These are phyloP conservation scores for Pholiota conissans DNA, from an alignment of 768 basidiomycete genomes.

Conservation along the genomic window DNA sequence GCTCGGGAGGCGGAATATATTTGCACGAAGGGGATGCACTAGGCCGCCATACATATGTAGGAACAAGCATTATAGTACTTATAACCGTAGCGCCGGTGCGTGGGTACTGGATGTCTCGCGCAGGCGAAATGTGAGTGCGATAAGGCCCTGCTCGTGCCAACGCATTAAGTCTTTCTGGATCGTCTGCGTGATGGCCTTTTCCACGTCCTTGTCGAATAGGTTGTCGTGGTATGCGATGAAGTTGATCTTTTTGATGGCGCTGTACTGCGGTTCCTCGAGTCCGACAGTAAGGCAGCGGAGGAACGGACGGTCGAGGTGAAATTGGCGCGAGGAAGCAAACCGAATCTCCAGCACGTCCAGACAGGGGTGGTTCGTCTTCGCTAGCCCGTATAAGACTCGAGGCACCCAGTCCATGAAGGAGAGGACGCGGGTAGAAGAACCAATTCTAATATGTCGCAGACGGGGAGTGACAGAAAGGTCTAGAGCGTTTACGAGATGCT, in stretches of 20 bases:
- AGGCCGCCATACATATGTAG: no score
- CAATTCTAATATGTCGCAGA: slow-evolving; percentile 24
- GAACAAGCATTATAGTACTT: no score
- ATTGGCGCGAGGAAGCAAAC: slow-evolving; percentile 30
- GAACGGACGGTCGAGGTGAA: slow-evolving; percentile 28
- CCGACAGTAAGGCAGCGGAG: slow-evolving; percentile 21
- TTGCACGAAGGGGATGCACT: not conserved
- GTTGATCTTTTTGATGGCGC: slow-evolving; percentile 21
- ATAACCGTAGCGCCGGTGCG: no score
- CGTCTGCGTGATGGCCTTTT: slow-evolving; percentile 1
- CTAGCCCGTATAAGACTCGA: slow-evolving; percentile 19
- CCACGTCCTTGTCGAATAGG: slow-evolving; percentile 17
- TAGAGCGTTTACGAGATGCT: slow-evolving; percentile 11
- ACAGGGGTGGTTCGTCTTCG: slow-evolving; percentile 10
- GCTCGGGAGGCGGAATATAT: not conserved
- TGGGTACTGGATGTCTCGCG: not conserved
- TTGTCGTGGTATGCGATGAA: slow-evolving; percentile 24
- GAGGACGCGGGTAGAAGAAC: slow-evolving; percentile 27
- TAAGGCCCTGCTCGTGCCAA: not conserved
- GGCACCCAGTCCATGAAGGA: slow-evolving; percentile 30
- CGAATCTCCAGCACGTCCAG: slow-evolving; percentile 24
- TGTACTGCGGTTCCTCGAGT: slow-evolving; percentile 21
- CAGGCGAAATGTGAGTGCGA: not conserved
- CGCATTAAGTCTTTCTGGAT: not conserved
- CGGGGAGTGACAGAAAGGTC: slow-evolving; percentile 22